These are phyloP conservation scores for Chenopodium quinoa DNA, from an alignment of 148 eudicot species.

Conservation along the genomic window DNA sequence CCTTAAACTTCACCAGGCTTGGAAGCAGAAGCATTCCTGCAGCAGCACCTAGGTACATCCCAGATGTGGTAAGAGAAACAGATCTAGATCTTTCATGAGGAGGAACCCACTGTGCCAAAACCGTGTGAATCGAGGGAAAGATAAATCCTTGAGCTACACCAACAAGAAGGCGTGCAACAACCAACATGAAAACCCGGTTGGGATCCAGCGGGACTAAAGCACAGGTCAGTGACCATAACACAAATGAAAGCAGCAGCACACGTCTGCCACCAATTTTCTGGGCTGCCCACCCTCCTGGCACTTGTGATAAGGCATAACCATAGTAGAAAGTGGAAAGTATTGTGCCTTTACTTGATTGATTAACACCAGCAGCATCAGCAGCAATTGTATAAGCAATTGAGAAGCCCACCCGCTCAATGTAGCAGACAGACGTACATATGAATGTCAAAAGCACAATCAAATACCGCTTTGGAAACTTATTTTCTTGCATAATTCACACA, in stretches of 20 bases:
- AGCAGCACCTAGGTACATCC: conserved; percentile 95
- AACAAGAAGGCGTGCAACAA: conserved; percentile 77
- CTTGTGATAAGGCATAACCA: conserved; percentile 91
- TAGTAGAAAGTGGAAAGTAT: conserved; percentile 89
- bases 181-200: conserved; percentile 47
- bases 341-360: conserved; percentile 80
- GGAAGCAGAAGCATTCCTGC: conserved; percentile 84
- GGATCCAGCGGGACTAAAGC: conserved; percentile 84
- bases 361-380: conserved; percentile 73
- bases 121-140: conserved; percentile 81
- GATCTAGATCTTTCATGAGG: conserved; percentile 94
- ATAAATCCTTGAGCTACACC: conserved; percentile 96
- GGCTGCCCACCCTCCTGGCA: conserved; percentile 97
- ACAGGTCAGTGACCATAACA: conserved; percentile 80
- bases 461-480: conserved; percentile 67
- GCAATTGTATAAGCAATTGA: conserved; percentile 87
- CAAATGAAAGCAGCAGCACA: conserved; percentile 77
- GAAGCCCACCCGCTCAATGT: conserved; percentile 93
- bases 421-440: conserved; percentile 84
- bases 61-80: conserved; percentile 87
- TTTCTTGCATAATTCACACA: conserved; percentile 40
- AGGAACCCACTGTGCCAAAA: conserved; percentile 83
- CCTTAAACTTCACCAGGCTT: conserved; percentile 61
- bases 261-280: conserved; percentile 94
- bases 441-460: conserved; percentile 80